These are phyloP conservation scores for Vicia villosa DNA, from an alignment of 306 rosid genomes.

Conservation along the genomic window DNA sequence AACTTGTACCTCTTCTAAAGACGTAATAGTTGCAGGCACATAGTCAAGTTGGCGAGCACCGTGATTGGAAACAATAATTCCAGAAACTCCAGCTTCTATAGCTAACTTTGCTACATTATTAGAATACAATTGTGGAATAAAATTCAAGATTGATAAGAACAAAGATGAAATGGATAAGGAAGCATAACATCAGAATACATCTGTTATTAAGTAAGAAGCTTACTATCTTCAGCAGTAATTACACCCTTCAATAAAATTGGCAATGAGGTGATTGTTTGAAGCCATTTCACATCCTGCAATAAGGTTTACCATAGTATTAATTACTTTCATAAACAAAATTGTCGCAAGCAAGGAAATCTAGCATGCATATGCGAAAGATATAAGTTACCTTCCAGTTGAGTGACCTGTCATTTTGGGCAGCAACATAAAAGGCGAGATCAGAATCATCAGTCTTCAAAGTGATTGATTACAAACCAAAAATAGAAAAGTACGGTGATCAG, in stretches of 20 bases:
- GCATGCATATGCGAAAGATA: neutral
- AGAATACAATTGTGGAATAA: neutral
- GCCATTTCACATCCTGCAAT: slow-evolving; percentile 58
- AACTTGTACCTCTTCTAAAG: slow-evolving; percentile 52
- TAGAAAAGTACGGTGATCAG: slow-evolving; percentile 3
- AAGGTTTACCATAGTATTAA: neutral
- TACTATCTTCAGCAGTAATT: slow-evolving; percentile 19
- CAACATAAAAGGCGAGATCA: slow-evolving; percentile 63
- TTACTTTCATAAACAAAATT: slow-evolving; percentile 30
- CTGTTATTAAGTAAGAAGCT: neutral
- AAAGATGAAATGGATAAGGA: slow-evolving; percentile 7
- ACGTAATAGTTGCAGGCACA: slow-evolving; percentile 77
- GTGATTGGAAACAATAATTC: slow-evolving; percentile 81
- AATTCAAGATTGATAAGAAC: neutral
- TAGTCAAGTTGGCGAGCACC: slow-evolving; percentile 98
- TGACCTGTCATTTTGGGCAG: slow-evolving; percentile 47
- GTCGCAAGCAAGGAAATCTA: neutral
- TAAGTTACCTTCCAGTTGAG: slow-evolving; percentile 18
- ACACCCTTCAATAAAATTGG: slow-evolving; percentile 12
- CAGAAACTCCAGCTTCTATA: slow-evolving; percentile 70
- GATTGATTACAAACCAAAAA: neutral
- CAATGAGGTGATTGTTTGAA: slow-evolving; percentile 21
- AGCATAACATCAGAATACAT: slow-evolving; percentile 6
- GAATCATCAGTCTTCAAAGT: slow-evolving; percentile 67
- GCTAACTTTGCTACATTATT: slow-evolving; percentile 67